A percentile compares a stretch with the other conserved stretches of the same genome.
phyloP scores from a whole-genome alignment of 2,329 filamentous ascomycete genomes.

The Blumeriella jaapii region DNA sequence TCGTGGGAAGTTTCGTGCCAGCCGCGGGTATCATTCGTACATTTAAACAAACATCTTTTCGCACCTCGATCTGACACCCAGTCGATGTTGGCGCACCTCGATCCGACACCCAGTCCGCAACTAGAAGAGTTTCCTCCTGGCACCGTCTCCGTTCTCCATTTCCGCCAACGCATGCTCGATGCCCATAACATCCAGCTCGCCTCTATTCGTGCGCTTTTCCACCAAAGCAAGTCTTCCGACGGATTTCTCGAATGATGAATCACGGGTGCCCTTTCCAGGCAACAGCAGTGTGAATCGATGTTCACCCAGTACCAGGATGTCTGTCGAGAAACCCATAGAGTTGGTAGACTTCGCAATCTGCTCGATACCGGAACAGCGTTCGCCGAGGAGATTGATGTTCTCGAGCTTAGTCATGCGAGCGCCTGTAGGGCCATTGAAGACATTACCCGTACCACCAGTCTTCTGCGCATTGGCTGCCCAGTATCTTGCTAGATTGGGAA shows the following conservation, averaged over 20 bases:
- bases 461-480: constrained; percentile 22
- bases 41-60: too few species aligned
- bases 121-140: constrained; percentile 16
- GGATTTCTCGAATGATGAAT: constrained; percentile 4
- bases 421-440: constrained; percentile 19
- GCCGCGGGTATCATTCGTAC: constrained; percentile 14
- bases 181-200: constrained; percentile 48
- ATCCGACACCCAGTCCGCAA: constrained; percentile 5
- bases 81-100: too few species aligned
- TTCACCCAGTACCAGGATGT: constrained; percentile 25
- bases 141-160: constrained; percentile 34
- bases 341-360: constrained; percentile 17
- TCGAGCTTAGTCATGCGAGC: constrained; percentile 23
- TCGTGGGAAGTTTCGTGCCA: too few species aligned
- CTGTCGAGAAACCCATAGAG: constrained; percentile 13
- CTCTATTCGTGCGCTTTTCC: constrained; percentile 16
- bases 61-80: constrained; percentile 4
- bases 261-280: constrained; percentile 10
- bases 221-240: constrained; percentile 14
- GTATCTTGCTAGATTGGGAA: constrained; percentile 26
- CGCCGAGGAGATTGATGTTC: constrained; percentile 25
- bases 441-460: constrained; percentile 13
- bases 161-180: constrained; percentile 48
- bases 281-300: constrained; percentile 23
- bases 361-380: constrained; percentile 24